Evolutionary conservation across 495 filamentous ascomycete species (phyloP).

Genomic region (Chaetomium fimeti): DNA sequence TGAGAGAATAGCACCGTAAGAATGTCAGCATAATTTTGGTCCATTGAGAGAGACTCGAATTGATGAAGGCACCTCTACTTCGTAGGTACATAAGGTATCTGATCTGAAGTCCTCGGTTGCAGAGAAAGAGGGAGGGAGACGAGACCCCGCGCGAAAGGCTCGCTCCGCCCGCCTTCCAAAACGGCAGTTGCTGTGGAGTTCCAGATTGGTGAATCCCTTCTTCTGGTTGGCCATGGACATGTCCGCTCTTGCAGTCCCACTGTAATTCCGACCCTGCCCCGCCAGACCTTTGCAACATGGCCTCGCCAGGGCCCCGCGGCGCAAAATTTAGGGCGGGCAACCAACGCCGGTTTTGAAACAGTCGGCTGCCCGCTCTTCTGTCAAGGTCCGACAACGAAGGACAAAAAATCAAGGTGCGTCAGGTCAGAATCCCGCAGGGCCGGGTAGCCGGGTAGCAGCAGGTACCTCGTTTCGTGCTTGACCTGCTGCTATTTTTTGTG

Average conservation of each 20-base stretch:
- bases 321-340: conserved; percentile 23
- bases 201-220: neutral
- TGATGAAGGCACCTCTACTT: no score
- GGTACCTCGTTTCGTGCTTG: conserved; percentile 9
- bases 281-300: neutral
- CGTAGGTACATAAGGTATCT: no score
- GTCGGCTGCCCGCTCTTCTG: neutral
- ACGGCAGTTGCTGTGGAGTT: neutral
- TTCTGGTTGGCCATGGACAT: neutral
- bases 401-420: conserved; percentile 2
- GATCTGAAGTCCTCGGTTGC: no score
- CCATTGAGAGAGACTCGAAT: no score
- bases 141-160: no score
- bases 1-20: neutral
- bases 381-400: neutral
- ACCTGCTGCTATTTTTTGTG: conserved; percentile 13
- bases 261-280: neutral
- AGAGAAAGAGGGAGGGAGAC: no score
- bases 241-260: neutral
- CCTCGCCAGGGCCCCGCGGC: conserved; percentile 5
- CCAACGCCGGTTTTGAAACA: conserved; percentile 31
- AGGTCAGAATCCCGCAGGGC: neutral
- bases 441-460: neutral
- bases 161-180: neutral
- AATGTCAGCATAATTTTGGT: no score